Conservation (phyloP, 1,284 basidiomycete species). For the Apiotrichum brassicae region DNA sequence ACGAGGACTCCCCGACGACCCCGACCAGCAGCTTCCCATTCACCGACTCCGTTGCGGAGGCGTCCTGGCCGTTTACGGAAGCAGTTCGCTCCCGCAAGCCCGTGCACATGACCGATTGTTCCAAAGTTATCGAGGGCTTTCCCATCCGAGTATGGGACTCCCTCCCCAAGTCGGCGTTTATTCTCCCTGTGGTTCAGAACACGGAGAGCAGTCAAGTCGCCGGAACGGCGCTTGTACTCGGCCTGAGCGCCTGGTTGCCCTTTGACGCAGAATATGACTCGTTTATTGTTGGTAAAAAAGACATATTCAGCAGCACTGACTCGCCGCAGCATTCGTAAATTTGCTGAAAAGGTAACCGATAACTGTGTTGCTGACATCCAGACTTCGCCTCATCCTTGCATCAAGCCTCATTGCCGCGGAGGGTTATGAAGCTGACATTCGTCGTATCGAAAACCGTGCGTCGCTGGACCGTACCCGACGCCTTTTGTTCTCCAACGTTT, state of each 20-base stretch:
- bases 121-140: slow-evolving; percentile 31
- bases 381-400: background rate
- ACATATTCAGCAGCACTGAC: background rate
- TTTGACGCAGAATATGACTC: slow-evolving; percentile 44
- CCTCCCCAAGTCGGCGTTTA: slow-evolving; percentile 41
- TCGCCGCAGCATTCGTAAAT: slow-evolving; percentile 8
- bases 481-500: slow-evolving; percentile 42
- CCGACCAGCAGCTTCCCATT: no score
- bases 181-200: slow-evolving; percentile 44
- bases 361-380: slow-evolving; percentile 11
- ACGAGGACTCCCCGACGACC: no score
- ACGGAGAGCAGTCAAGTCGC: slow-evolving; percentile 34
- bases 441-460: slow-evolving; percentile 45
- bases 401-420: background rate
- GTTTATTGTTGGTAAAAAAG: slow-evolving; percentile 30
- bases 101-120: slow-evolving; percentile 42
- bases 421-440: slow-evolving; percentile 27
- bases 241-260: slow-evolving; percentile 40
- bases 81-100: slow-evolving; percentile 29
- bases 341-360: slow-evolving; percentile 24
- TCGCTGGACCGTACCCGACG: slow-evolving; percentile 46
- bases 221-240: slow-evolving; percentile 42
- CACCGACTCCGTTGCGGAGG: no score
- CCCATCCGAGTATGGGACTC: slow-evolving; percentile 43
- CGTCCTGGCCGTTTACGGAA: slow-evolving; percentile 38